phyloP scores from a whole-genome alignment of 768 basidiomycete genomes.

The Neoboletus brunneissimus region DNA sequence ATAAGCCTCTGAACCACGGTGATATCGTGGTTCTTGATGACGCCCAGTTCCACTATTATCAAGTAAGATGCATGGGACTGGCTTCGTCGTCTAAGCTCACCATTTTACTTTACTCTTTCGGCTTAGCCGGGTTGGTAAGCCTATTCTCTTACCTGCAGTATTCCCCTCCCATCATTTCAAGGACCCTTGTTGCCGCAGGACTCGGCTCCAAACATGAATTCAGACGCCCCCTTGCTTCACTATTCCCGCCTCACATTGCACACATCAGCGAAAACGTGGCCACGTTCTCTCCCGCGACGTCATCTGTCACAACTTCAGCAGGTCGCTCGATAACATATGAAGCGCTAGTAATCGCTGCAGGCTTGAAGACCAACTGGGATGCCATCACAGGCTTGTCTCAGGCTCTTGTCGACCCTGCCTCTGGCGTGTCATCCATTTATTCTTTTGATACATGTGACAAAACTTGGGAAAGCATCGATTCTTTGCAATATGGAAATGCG shows the following conservation, averaged over 20 bases:
- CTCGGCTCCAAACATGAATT: constrained; percentile 69
- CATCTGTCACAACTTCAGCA: constrained; percentile 67
- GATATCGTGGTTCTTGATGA: too few relatives aligned
- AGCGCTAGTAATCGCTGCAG: constrained; percentile 82
- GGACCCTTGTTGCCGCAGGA: constrained; percentile 93
- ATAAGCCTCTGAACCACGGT: too few relatives aligned
- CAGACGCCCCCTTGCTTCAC: constrained; percentile 57
- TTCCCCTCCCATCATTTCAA: constrained; percentile 22
- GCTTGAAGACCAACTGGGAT: constrained; percentile 83
- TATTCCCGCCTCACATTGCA: constrained; percentile 73
- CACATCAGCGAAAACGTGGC: constrained; percentile 70
- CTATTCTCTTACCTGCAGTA: too few relatives aligned
- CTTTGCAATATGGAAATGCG: constrained; percentile 72
- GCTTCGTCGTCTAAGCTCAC: too few relatives aligned
- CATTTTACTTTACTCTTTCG: too few relatives aligned
- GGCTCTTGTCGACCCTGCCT: constrained; percentile 73
- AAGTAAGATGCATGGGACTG: too few relatives aligned
- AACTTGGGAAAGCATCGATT: constrained; percentile 79
- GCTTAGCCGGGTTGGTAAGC: too few relatives aligned
- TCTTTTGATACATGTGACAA: constrained; percentile 89
- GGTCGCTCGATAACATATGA: constrained; percentile 80
- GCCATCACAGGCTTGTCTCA: constrained; percentile 67
- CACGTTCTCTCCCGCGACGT: constrained; percentile 71
- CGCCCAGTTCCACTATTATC: too few relatives aligned
- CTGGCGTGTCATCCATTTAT: constrained; percentile 91